Evolutionary conservation across 2,329 filamentous ascomycete genomes (phyloP).

Genomic region (Xylaria sp.): DNA sequence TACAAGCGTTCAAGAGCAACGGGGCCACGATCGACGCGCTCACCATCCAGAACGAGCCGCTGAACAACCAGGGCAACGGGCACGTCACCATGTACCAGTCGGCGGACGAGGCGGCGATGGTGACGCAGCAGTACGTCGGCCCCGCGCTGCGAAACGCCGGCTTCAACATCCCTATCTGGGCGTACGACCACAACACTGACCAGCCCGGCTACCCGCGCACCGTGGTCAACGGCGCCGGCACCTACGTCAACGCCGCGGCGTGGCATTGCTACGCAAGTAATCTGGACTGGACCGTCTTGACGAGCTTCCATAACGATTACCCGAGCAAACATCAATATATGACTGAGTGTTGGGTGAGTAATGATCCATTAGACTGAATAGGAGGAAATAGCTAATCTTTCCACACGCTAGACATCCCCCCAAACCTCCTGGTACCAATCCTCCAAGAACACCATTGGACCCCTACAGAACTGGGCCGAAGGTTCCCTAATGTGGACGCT

Average conservation of each 20-base stretch:
- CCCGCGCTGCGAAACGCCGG: constrained; percentile 53
- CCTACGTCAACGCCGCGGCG: constrained; percentile 50
- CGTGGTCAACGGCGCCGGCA: constrained; percentile 49
- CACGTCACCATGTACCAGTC: constrained; percentile 53
- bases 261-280: constrained; percentile 56
- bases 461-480: constrained; percentile 59
- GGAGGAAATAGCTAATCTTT: neutral
- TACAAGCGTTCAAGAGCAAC: constrained; percentile 51
- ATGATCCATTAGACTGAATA: neutral
- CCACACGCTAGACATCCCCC: constrained; percentile 43
- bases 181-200: constrained; percentile 56
- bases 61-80: constrained; percentile 52
- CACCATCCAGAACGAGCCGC: constrained; percentile 58
- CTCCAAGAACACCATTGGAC: constrained; percentile 55
- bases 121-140: constrained; percentile 53
- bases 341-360: constrained; percentile 57
- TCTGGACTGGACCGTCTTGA: constrained; percentile 52
- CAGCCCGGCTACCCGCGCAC: constrained; percentile 51
- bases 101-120: constrained; percentile 50
- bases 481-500: constrained; percentile 58
- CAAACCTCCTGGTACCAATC: constrained; percentile 52
- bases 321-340: constrained; percentile 56
- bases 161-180: constrained; percentile 58
- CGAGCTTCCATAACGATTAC: constrained; percentile 53
- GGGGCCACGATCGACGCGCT: constrained; percentile 54